Percentiles rank a stretch among this genome's conserved stretches.
These are phyloP conservation scores for Gypsophila paniculata DNA, from an alignment of 179 eudicot genomes.

Conservation along the genomic window DNA sequence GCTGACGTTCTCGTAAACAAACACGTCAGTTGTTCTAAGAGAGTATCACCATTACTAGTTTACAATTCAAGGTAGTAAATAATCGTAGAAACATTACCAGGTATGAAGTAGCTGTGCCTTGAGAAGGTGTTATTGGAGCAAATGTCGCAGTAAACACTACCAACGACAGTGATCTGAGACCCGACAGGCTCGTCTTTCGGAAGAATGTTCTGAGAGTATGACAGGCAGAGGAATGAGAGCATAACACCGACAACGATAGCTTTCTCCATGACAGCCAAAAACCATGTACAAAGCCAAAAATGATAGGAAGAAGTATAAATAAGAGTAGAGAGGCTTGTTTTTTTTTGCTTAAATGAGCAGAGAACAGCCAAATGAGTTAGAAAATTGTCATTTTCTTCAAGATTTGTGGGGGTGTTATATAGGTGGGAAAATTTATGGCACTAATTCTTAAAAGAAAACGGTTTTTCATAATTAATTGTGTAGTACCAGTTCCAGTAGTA, in stretches of 20 bases:
- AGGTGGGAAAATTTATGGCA: conserved; percentile 10
- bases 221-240: conserved; percentile 26
- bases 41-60: neutral
- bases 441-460: no score
- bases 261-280: conserved; percentile 24
- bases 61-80: neutral
- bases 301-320: neutral
- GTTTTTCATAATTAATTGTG: no score
- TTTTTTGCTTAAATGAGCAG: neutral
- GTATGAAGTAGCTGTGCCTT: conserved; percentile 78
- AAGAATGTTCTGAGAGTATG: conserved; percentile 31
- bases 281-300: neutral
- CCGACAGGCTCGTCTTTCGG: conserved; percentile 37
- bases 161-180: conserved; percentile 64
- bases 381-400: conserved; percentile 12
- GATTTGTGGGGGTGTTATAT: neutral
- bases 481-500: no score
- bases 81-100: conserved; percentile 46
- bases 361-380: conserved; percentile 12
- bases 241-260: conserved; percentile 30
- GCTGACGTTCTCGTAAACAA: no score
- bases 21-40: neutral
- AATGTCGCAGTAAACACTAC: conserved; percentile 83
- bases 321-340: neutral
- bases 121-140: conserved; percentile 90